A percentile compares a stretch with the other conserved stretches of the same genome.
Evolutionary conservation across 2,329 filamentous ascomycete genomes (phyloP).

Genomic region (Bertia moriformis): DNA sequence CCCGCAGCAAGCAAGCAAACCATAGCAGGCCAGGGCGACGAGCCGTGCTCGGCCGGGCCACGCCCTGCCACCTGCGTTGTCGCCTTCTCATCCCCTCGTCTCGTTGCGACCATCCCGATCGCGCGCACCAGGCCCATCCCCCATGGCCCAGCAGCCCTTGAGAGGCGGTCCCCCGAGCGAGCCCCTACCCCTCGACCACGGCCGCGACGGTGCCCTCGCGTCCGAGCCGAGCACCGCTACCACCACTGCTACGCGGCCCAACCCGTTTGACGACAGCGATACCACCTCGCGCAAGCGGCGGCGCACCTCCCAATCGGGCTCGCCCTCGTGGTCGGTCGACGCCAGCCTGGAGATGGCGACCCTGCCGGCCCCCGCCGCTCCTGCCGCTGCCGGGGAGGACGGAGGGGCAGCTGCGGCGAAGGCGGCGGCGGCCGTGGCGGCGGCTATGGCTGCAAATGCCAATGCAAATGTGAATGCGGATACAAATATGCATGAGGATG

Average conservation of each 20-base stretch:
- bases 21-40: too few relatives aligned
- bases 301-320: slow-evolving; percentile 40
- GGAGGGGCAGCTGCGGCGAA: background rate
- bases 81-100: slow-evolving; percentile 32
- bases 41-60: too few relatives aligned
- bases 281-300: slow-evolving; percentile 43
- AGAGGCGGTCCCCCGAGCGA: slow-evolving; percentile 29
- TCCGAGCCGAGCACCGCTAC: slow-evolving; percentile 48
- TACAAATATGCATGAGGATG: too few relatives aligned
- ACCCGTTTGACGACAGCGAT: slow-evolving; percentile 48
- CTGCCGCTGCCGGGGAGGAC: slow-evolving; percentile 8
- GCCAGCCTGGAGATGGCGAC: slow-evolving; percentile 15
- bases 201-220: slow-evolving; percentile 42
- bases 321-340: slow-evolving; percentile 36
- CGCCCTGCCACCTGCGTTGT: too few relatives aligned
- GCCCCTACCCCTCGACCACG: slow-evolving; percentile 27
- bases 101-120: slow-evolving; percentile 24
- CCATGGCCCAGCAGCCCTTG: slow-evolving; percentile 1
- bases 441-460: slow-evolving; percentile 10
- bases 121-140: slow-evolving; percentile 23
- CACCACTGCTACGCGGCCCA: slow-evolving; percentile 48
- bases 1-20: too few relatives aligned
- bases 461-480: slow-evolving; percentile 6
- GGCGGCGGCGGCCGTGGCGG: too few relatives aligned
- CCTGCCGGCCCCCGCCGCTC: slow-evolving; percentile 14